Conservation (phyloP, 148 eudicot genomes). For the Talinum fruticosum region DNA sequence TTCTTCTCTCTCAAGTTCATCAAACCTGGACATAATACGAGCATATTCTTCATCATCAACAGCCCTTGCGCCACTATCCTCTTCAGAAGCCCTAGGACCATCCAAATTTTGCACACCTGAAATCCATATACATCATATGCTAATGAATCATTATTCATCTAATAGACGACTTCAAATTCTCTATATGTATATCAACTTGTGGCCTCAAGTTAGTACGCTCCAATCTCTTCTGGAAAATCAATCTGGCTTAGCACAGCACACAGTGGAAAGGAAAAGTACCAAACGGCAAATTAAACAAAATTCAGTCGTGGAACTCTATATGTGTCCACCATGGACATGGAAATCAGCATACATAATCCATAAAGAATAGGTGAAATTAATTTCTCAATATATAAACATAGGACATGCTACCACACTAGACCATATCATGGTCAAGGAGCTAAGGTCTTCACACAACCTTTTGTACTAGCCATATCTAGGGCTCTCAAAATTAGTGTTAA, state of each 20-base stretch:
- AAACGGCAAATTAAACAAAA: background rate
- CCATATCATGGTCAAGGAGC: background rate
- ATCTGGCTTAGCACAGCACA: conserved; percentile 9
- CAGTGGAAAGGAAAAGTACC: background rate
- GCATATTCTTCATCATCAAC: conserved; percentile 51
- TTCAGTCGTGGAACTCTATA: background rate
- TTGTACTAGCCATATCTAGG: background rate
- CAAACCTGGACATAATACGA: conserved; percentile 49
- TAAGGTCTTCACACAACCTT: too few species aligned
- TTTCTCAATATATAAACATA: background rate
- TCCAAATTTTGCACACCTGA: conserved; percentile 24
- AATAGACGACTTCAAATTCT: background rate
- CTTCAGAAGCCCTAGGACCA: conserved; percentile 27
- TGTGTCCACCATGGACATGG: background rate
- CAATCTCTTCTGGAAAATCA: too few species aligned
- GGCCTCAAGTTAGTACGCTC: background rate
- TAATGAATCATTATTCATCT: background rate
- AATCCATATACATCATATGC: conserved; percentile 5
- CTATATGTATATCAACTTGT: background rate
- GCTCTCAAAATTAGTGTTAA: background rate
- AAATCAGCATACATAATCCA: background rate
- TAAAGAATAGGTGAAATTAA: background rate
- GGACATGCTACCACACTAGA: background rate
- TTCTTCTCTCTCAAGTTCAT: conserved; percentile 75
- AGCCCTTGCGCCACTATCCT: conserved; percentile 23